phyloP scores from a whole-genome alignment of 352 stramenopile species.

The Globisporangium polare region DNA sequence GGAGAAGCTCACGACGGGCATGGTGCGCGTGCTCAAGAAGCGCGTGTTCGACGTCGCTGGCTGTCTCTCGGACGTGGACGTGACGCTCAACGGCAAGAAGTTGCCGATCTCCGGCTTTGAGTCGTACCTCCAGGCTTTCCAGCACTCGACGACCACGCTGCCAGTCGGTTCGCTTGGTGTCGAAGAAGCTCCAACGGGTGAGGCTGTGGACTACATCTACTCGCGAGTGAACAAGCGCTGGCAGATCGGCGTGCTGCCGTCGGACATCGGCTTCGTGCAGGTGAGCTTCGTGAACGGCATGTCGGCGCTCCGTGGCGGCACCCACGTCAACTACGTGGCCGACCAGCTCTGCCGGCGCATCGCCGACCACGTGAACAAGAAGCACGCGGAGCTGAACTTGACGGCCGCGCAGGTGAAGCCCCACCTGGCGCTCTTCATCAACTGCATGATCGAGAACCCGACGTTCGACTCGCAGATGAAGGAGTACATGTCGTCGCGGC shows the following conservation, averaged over 20 bases:
- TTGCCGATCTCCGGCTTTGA: conserved; percentile 94
- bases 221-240: conserved; percentile 94
- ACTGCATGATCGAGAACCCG: conserved; percentile 98
- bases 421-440: conserved; percentile 98
- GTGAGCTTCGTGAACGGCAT: conserved; percentile 99
- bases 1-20: conserved; percentile 91
- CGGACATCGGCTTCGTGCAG: conserved; percentile 92
- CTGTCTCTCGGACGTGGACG: conserved; percentile 89
- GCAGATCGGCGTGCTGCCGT: conserved; percentile 93
- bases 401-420: conserved; percentile 96
- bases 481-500: conserved; percentile 95
- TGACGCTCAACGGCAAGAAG: conserved; percentile 91
- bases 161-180: neutral
- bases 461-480: conserved; percentile 99
- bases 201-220: conserved; percentile 86
- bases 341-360: conserved; percentile 87
- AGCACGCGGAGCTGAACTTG: conserved; percentile 91
- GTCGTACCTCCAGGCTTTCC: conserved; percentile 94
- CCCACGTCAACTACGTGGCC: conserved; percentile 91
- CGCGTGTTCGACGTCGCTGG: conserved; percentile 98
- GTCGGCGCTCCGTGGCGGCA: conserved; percentile 95
- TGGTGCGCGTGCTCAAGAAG: conserved; percentile 93
- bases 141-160: conserved; percentile 46
- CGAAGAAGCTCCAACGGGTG: conserved; percentile 38
- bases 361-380: conserved; percentile 95